Evolutionary conservation across 805 yeast species (phyloP).

Genomic region (Brettanomyces bruxellensis): DNA sequence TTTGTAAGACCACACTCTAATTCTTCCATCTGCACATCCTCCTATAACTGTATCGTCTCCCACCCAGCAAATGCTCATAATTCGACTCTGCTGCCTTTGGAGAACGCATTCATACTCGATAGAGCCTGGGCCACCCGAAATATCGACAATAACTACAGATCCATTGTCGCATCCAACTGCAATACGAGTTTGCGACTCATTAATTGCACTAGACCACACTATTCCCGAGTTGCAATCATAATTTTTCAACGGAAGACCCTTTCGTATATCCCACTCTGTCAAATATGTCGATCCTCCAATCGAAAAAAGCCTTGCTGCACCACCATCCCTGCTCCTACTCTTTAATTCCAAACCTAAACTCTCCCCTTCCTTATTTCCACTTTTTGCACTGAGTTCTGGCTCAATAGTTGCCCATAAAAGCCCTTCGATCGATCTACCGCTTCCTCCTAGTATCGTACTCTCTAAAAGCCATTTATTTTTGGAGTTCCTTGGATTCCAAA

Average conservation of each 20-base stretch:
- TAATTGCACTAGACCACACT: conserved; percentile 79
- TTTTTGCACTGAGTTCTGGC: too few relatives aligned
- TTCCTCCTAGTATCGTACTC: conserved; percentile 61
- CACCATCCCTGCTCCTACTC: conserved; percentile 28
- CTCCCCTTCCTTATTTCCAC: too few relatives aligned
- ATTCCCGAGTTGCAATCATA: conserved; percentile 90
- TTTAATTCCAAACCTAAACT: too few relatives aligned
- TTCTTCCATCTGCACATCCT: conserved; percentile 92
- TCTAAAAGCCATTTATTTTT: conserved; percentile 77
- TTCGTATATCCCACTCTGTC: conserved; percentile 84
- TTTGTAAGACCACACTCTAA: conserved; percentile 66
- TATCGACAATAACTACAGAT: conserved; percentile 70
- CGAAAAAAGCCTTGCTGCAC: conserved; percentile 64
- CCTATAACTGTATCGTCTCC: conserved; percentile 62
- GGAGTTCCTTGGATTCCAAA: conserved; percentile 68
- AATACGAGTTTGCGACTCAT: conserved; percentile 48
- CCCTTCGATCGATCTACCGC: conserved; percentile 82
- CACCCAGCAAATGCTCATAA: conserved; percentile 72
- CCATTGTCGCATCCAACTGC: conserved; percentile 97
- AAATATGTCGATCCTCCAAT: conserved; percentile 88
- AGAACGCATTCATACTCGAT: conserved; percentile 68
- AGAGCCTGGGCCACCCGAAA: conserved; percentile 80
- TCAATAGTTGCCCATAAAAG: conserved; percentile 56
- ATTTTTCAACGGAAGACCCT: conserved; percentile 64
- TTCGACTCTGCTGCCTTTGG: conserved; percentile 77